phyloP scores from a whole-genome alignment of 352 stramenopile genomes.

The Globisporangium canariense region DNA sequence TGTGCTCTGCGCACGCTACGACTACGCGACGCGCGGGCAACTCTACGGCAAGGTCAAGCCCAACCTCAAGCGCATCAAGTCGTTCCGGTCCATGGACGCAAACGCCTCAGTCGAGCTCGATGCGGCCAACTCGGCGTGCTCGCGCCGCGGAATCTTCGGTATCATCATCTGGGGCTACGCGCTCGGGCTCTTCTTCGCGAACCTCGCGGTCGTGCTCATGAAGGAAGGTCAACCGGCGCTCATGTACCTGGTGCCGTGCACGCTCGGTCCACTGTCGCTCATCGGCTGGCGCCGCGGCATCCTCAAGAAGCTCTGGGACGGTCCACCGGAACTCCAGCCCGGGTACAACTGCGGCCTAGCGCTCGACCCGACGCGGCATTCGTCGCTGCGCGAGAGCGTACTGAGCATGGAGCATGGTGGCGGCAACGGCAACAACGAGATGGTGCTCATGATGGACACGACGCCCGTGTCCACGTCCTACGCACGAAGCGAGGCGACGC shows the following conservation, averaged over 20 bases:
- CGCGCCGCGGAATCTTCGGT: slow-evolving; percentile 57
- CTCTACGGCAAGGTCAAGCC: slow-evolving; percentile 58
- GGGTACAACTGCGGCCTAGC: slow-evolving; percentile 4
- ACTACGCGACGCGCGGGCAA: slow-evolving; percentile 84
- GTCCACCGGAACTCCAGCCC: slow-evolving; percentile 60
- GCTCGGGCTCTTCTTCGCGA: slow-evolving; percentile 91
- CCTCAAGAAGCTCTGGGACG: slow-evolving; percentile 87
- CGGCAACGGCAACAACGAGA: slow-evolving; percentile 26
- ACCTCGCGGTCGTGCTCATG: slow-evolving; percentile 91
- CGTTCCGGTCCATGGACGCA: slow-evolving; percentile 19
- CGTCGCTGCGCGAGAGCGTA: slow-evolving; percentile 19
- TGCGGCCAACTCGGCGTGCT: slow-evolving; percentile 21
- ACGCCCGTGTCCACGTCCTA: slow-evolving; percentile 50
- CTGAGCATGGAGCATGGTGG: slow-evolving; percentile 28
- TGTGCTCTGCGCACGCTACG: slow-evolving; percentile 93
- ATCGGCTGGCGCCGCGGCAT: slow-evolving; percentile 82
- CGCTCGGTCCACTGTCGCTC: slow-evolving; percentile 78
- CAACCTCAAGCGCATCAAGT: slow-evolving; percentile 43
- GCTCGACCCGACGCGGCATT: slow-evolving; percentile 3
- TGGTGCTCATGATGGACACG: slow-evolving; percentile 36
- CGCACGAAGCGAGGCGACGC: slow-evolving; percentile 33
- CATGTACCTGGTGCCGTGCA: slow-evolving; percentile 95
- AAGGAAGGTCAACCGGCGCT: slow-evolving; percentile 92
- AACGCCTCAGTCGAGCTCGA: slow-evolving; percentile 37
- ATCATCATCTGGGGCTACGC: slow-evolving; percentile 93